These are phyloP conservation scores for Bidens hawaiensis DNA, from an alignment of 140 eudicot species.

Conservation along the genomic window DNA sequence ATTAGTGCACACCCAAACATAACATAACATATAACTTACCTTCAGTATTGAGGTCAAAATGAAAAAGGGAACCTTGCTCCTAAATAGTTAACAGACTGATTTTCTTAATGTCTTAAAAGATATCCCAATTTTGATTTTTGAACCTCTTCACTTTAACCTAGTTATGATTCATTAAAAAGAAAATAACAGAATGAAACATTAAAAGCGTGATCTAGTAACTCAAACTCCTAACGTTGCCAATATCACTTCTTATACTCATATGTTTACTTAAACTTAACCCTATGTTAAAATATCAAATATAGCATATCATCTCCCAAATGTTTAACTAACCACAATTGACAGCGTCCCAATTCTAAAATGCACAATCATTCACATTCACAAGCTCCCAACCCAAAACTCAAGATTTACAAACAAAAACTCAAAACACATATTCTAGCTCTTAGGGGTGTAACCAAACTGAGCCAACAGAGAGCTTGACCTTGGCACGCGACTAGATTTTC, in stretches of 20 bases:
- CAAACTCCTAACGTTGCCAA: neutral
- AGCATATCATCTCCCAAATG: slow-evolving; percentile 1
- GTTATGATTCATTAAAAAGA: neutral
- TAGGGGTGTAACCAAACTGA: too few relatives aligned
- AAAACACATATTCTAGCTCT: too few relatives aligned
- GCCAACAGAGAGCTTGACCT: too few relatives aligned
- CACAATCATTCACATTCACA: neutral
- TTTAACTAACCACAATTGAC: neutral
- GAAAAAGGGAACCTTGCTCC: neutral
- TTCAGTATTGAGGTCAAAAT: neutral
- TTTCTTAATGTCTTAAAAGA: neutral
- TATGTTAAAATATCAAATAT: neutral
- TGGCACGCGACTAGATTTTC: too few relatives aligned
- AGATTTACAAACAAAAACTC: neutral
- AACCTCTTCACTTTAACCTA: neutral
- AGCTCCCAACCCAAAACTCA: neutral
- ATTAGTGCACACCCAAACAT: neutral
- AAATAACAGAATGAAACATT: neutral
- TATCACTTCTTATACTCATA: neutral
- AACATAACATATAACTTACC: neutral
- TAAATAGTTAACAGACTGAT: neutral
- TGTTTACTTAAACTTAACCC: neutral
- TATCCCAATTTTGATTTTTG: too few relatives aligned
- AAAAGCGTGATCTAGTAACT: neutral
- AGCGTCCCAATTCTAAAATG: neutral